Evolutionary conservation across 1,284 basidiomycete species (phyloP), one percentile per base, ranked within the genome.

Genomic region (Ganoderma lingzhi): DNA sequence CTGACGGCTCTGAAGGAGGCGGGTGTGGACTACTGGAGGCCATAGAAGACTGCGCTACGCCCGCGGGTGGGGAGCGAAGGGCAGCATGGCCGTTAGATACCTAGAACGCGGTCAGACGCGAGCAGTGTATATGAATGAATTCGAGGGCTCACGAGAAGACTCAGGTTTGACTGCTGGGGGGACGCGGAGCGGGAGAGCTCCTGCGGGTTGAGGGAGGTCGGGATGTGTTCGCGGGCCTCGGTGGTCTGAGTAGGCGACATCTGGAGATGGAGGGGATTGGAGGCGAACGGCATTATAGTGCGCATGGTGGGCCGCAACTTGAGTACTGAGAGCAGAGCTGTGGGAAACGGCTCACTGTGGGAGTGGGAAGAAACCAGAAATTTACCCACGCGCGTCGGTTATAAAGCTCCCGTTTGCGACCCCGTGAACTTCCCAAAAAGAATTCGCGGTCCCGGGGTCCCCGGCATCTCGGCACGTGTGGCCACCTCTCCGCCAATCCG

Each of bases 211-310:
- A 73, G 70, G 64, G 74, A 77, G 65, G 76, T 70, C 19, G 76
- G 71, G 67, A 75, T 69, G 69, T 78, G 81, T 60, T 80, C 80
- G 64, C 80, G 81, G 60, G 78, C 76, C 62, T 82, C 79, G 30
- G 75, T 71, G 4, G 79, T 80, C 53, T 80, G 76, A 35, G 81
- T 78, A 75, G 84, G 80, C 73, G 83, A 80, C 84, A 86, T 86
- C 67, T 82, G 79, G 76, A 80, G 78, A 76, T 79, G 81, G 77
- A 79, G 80, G 73, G 76, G 76, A 71, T 71, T 72, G 70, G 77
- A 73, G 77, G 83, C 76, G 75, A 76, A 78, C 69, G 79, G 74
- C 72, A 75, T 70, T 71, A 77, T 78, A 73, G 78, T 79, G 74
- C 78, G 78, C 79, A 80, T 80, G 76, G 74, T 76, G 78, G 78